Percentiles rank a stretch among this genome's conserved stretches.
Evolutionary conservation across 2,329 filamentous ascomycete genomes (phyloP).

Genomic region (Zymoseptoria ardabiliae): DNA sequence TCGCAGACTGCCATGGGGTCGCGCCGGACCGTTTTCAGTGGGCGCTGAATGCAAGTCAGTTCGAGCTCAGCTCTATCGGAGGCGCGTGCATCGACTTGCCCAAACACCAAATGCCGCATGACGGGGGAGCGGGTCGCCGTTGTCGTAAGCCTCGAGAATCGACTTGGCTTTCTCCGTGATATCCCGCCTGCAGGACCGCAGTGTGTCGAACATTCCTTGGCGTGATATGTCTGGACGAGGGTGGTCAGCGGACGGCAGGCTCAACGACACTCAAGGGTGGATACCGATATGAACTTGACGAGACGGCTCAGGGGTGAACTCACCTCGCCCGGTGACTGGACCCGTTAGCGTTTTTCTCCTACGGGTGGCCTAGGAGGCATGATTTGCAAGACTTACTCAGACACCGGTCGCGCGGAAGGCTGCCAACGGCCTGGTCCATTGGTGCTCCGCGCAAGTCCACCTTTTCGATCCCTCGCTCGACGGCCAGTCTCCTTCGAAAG

Average conservation of each 20-base stretch:
- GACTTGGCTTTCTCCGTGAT: not conserved
- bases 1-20: constrained; percentile 2
- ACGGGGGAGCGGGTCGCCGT: not conserved
- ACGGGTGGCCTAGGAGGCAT: too few species aligned
- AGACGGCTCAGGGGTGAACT: not conserved
- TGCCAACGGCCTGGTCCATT: not conserved
- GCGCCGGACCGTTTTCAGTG: not conserved
- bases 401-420: not conserved
- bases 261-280: not conserved
- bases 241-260: too few species aligned
- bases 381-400: not conserved
- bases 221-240: not conserved
- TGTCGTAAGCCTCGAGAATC: constrained; percentile 4
- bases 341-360: too few species aligned
- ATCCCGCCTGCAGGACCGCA: constrained; percentile 4
- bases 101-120: constrained; percentile 1
- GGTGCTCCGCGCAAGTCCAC: not conserved
- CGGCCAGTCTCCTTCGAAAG: not conserved
- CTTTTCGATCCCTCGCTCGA: not conserved
- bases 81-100: not conserved
- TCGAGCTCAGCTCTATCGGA: not conserved
- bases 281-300: not conserved
- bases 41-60: constrained; percentile 1
- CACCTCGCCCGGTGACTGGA: not conserved
- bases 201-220: constrained; percentile 5